Evolutionary conservation across 495 filamentous ascomycete genomes (phyloP).

Genomic region (Hypoxylon intermedium): DNA sequence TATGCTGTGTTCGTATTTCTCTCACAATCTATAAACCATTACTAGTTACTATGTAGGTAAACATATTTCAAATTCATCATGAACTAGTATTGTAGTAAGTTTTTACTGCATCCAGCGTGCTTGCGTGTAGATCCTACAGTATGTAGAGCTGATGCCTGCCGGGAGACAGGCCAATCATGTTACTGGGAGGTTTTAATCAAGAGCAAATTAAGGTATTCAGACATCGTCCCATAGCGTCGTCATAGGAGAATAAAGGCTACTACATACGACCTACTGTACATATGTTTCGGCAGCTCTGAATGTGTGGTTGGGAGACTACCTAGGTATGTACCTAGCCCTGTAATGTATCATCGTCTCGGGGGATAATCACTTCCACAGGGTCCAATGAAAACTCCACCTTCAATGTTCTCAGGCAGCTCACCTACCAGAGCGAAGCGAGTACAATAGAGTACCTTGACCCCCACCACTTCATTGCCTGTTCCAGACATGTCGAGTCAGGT

Average conservation of each 20-base stretch:
- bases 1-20: background rate
- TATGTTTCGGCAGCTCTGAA: constrained; percentile 31
- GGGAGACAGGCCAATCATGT: constrained; percentile 30
- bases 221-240: constrained; percentile 39
- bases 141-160: constrained; percentile 32
- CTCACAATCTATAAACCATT: background rate
- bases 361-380: constrained; percentile 18
- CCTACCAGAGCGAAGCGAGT: constrained; percentile 5
- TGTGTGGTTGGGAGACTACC: constrained; percentile 11
- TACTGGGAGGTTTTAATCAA: constrained; percentile 12
- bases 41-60: constrained; percentile 11
- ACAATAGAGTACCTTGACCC: constrained; percentile 28
- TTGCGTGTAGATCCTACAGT: constrained; percentile 26
- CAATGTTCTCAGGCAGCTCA: background rate
- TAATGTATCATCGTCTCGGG: constrained; percentile 22
- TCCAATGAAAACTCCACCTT: constrained; percentile 13
- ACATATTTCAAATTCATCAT: constrained; percentile 19
- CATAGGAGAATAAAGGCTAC: constrained; percentile 34
- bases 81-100: constrained; percentile 23
- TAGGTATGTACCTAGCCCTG: too few relatives aligned
- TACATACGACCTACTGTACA: constrained; percentile 25
- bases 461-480: constrained; percentile 31
- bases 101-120: constrained; percentile 17
- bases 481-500: constrained; percentile 3
- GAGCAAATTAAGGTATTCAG: constrained; percentile 25